These are phyloP conservation scores for Sugiyamaella pinicola DNA, from an alignment of 1,139 yeast species.

Conservation along the genomic window DNA sequence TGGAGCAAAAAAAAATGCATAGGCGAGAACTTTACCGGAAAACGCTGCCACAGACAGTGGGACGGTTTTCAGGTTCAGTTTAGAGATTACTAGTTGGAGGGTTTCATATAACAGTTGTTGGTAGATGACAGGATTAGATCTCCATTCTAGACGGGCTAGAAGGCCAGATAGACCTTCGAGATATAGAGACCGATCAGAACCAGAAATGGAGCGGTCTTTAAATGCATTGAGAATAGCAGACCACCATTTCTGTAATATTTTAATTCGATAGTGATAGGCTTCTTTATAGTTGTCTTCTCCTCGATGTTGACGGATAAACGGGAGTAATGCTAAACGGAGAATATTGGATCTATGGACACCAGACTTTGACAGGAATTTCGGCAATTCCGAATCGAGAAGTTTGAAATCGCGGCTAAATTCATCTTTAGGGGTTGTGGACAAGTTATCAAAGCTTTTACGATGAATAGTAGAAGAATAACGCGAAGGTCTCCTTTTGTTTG, in stretches of 20 bases:
- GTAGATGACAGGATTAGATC: conserved; percentile 23
- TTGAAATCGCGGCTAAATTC: conserved; percentile 31
- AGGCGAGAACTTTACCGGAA: conserved; percentile 78
- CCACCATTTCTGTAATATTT: conserved; percentile 68
- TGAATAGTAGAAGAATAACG: conserved; percentile 13
- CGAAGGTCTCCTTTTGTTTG: conserved; percentile 6
- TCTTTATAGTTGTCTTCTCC: conserved; percentile 26
- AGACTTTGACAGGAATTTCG: conserved; percentile 47
- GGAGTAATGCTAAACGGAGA: conserved; percentile 64
- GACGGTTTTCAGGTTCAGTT: conserved; percentile 56
- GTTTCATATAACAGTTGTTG: conserved; percentile 51
- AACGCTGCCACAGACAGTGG: conserved; percentile 69
- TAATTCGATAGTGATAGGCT: conserved; percentile 32
- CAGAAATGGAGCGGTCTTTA: conserved; percentile 43
- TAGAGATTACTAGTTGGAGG: conserved; percentile 56
- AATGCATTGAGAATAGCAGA: conserved; percentile 52
- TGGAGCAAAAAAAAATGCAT: conserved; percentile 61
- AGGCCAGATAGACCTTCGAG: conserved; percentile 73
- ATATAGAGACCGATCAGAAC: conserved; percentile 67
- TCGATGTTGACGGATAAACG: conserved; percentile 54
- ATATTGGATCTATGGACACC: conserved; percentile 65
- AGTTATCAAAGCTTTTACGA: conserved; percentile 11
- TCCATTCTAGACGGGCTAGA: conserved; percentile 68
- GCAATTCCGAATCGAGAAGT: conserved; percentile 33
- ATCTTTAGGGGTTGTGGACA: conserved; percentile 13